A percentile compares a stretch with the other conserved stretches of the same genome.
These are phyloP conservation scores for Mallotus japonicus DNA, from an alignment of 441 rosid genomes.

Conservation along the genomic window DNA sequence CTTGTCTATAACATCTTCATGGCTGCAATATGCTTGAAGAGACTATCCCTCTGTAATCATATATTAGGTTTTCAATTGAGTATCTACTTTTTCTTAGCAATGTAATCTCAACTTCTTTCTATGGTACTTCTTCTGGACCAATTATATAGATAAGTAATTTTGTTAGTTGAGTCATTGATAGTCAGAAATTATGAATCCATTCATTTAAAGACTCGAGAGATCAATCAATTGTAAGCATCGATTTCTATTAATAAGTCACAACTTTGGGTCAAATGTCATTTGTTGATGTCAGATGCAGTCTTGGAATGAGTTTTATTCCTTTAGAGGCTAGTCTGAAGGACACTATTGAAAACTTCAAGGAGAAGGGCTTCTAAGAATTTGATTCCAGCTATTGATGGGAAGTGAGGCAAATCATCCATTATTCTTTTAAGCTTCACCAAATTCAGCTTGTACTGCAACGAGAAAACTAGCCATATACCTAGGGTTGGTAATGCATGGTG, in stretches of 20 bases:
- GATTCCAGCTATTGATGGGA: neutral
- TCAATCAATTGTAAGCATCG: neutral
- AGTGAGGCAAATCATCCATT: neutral
- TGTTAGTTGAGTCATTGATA: neutral
- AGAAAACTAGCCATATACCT: no score
- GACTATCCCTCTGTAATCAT: no score
- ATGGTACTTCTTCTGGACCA: no score
- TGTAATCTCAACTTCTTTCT: no score
- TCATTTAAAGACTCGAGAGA: no score
- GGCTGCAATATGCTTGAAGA: no score
- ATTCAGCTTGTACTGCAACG: neutral
- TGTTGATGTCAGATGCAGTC: conserved; percentile 35
- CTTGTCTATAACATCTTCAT: no score
- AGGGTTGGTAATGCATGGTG: no score
- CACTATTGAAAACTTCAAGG: conserved; percentile 14
- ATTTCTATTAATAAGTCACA: neutral
- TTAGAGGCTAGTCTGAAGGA: conserved; percentile 18
- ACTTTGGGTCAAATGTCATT: neutral
- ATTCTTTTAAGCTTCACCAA: neutral
- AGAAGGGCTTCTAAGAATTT: conserved; percentile 14
- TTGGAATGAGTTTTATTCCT: conserved; percentile 10
- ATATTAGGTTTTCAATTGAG: no score
- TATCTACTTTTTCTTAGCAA: no score
- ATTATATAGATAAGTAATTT: no score
- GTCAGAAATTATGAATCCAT: neutral